Evolutionary conservation across 306 rosid genomes (phyloP).

Genomic region (Cucumis melo): DNA sequence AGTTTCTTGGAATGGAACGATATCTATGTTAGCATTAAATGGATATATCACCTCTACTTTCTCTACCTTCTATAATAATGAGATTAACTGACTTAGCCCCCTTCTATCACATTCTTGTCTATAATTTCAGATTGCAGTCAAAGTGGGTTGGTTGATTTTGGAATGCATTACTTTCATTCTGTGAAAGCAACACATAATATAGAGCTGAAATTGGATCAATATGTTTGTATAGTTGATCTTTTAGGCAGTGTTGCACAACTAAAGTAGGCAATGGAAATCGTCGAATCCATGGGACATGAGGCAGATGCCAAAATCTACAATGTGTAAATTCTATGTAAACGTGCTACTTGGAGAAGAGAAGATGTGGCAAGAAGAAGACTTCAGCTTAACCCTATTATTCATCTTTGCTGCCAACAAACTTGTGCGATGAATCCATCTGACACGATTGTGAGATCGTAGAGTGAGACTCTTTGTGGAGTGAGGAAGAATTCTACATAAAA

Average conservation of each 20-base stretch:
- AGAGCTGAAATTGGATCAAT: conserved; percentile 42
- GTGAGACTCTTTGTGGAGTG: neutral
- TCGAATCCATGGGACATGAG: conserved; percentile 37
- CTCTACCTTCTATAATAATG: conserved; percentile 57
- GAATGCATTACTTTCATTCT: conserved; percentile 39
- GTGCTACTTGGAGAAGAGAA: conserved; percentile 52
- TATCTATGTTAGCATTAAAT: conserved; percentile 41
- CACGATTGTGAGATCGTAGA: conserved; percentile 49
- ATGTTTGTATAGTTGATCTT: conserved; percentile 44
- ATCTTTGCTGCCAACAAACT: conserved; percentile 39
- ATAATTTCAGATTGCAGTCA: conserved; percentile 59
- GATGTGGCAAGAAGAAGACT: conserved; percentile 50
- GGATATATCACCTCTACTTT: conserved; percentile 32
- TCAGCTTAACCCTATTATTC: conserved; percentile 50
- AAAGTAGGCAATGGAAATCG: conserved; percentile 47
- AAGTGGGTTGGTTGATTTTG: conserved; percentile 35
- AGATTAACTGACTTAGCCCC: conserved; percentile 45
- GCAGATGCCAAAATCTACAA: conserved; percentile 38
- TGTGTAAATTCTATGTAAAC: conserved; percentile 38
- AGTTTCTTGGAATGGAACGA: conserved; percentile 56
- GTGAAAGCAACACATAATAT: conserved; percentile 33
- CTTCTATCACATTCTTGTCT: conserved; percentile 31
- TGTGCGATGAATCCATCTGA: conserved; percentile 38
- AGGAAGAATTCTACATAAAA: conserved; percentile 31
- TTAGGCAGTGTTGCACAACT: conserved; percentile 48